Base-by-base conservation (phyloP, 495 filamentous ascomycete genomes). In the Collariella sp. region DNA sequence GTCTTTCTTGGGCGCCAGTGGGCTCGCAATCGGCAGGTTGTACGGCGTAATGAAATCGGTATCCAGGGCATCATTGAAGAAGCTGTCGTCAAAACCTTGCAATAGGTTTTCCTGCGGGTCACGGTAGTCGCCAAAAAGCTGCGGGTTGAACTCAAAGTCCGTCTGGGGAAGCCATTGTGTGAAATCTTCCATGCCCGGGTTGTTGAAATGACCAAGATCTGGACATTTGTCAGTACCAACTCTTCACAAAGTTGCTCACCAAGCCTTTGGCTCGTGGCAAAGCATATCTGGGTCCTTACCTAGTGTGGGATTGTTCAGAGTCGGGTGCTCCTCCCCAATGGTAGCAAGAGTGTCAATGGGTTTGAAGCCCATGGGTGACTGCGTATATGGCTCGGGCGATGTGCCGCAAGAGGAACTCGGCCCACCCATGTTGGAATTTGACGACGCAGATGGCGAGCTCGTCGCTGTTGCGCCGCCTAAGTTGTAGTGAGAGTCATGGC, bases 81-180 rank as follows among this genome's bases (percentile, higher is more conserved):
- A 62, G 35, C 54, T 62, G 26, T 68, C 62, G 33, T 68, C 63
- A 19, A 66, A 46, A 1, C 61, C 63, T 13, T 52, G 55, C 15
- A 44, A 55, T 33, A 86, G 67, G 50, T 83, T 86, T 53, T 88
- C 87, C 60, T 95, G 88, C 6, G 87, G 84, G 62, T 99, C 94
- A 36, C 93, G 83, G 70, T 96, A 97, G 59, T 91, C 89, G 47
- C 86, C 86, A 68, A 97, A 99, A 2, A 97, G 78, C 31, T 89
- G 80, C 1, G 93, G 93, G 58, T 97, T 88, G 59, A 97, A 96
- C 58, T 88, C 83, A 48, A 88, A 88, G 39, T 85, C 83, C 64
- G 90, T 93, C 66, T 95, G 87, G 10, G 87, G 82, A 54, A 95
- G 67, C 80, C 85, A 91, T 18, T 50, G 38, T 61, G 90, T 87